Evolutionary conservation across 78 protist species (phyloP).

Genomic region (Polysphondylium violaceum): DNA sequence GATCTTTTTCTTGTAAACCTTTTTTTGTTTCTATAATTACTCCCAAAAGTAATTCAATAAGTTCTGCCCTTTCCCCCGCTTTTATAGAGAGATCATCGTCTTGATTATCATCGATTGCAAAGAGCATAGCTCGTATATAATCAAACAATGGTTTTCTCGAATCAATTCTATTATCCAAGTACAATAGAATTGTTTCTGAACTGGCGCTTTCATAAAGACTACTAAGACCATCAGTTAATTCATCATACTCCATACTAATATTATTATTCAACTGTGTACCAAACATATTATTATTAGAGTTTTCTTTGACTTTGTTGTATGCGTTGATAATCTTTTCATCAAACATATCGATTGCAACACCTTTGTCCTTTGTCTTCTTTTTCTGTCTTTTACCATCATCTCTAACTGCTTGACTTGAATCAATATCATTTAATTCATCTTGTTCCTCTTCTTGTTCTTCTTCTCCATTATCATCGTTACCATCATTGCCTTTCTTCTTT

Average conservation of each 20-base stretch:
- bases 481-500: not conserved
- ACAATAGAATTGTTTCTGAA: not conserved
- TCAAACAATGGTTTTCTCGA: constrained; percentile 24
- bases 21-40: not conserved
- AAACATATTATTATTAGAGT: not conserved
- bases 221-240: not conserved
- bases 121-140: not conserved
- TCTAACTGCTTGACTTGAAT: not conserved
- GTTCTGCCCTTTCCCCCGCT: not conserved
- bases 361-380: not conserved
- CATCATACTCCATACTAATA: not conserved
- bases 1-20: constrained; percentile 10
- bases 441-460: not conserved
- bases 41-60: not conserved
- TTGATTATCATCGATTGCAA: not conserved
- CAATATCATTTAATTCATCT: not conserved
- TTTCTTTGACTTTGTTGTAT: too few species aligned
- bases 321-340: too few species aligned
- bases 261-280: not conserved
- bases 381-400: not conserved
- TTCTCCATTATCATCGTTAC: not conserved
- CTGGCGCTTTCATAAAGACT: too few species aligned
- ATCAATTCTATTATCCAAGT: not conserved
- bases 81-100: too few species aligned
- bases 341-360: too few species aligned